These are phyloP conservation scores for Dactylellina parvicollis DNA, from an alignment of 2,329 filamentous ascomycete species.

Conservation along the genomic window DNA sequence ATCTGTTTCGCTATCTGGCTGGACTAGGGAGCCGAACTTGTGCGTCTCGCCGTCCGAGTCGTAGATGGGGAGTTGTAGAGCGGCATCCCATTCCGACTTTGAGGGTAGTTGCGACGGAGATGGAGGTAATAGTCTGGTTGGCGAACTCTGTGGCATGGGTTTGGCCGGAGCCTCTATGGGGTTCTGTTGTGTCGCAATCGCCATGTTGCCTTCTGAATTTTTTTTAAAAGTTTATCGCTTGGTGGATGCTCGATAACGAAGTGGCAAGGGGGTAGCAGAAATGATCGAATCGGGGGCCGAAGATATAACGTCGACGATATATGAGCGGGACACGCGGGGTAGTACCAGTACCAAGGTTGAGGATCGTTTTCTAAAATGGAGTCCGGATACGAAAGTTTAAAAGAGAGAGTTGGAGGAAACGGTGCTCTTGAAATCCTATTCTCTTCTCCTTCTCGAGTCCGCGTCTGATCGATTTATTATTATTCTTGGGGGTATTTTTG, in stretches of 20 bases:
- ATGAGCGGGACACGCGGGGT: constrained; percentile 12
- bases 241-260: constrained; percentile 5
- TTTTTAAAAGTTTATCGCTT: not conserved
- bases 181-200: constrained; percentile 5
- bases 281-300: not conserved
- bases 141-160: constrained; percentile 24
- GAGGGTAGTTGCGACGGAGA: constrained; percentile 47
- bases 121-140: constrained; percentile 43
- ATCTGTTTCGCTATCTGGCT: constrained; percentile 33
- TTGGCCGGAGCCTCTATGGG: constrained; percentile 20
- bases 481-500: constrained; percentile 23
- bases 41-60: constrained; percentile 32
- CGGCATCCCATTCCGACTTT: constrained; percentile 37
- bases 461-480: not conserved
- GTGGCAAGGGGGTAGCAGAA: constrained; percentile 2
- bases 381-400: not conserved
- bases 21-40: constrained; percentile 36
- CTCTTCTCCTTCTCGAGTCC: not conserved
- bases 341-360: constrained; percentile 18
- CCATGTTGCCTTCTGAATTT: constrained; percentile 29
- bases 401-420: constrained; percentile 17
- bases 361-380: constrained; percentile 15
- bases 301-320: not conserved
- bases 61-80: constrained; percentile 28
- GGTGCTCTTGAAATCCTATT: constrained; percentile 29